Percentiles rank a stretch among this genome's conserved stretches.
Evolutionary conservation across 441 rosid species (phyloP).

Genomic region (Populus hybrid): DNA sequence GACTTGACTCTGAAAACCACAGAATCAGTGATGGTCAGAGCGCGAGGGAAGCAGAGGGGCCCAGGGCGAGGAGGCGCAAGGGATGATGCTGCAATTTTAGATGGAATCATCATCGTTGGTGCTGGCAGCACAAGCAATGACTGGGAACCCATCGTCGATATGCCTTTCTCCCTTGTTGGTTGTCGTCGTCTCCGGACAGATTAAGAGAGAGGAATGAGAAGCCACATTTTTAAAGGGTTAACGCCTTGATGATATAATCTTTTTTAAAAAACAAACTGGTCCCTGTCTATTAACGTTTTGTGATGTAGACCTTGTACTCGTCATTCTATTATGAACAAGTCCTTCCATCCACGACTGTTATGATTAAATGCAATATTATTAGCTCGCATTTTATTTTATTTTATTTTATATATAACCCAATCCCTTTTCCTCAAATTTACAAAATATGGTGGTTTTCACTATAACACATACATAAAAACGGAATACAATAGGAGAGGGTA

Average conservation of each 20-base stretch:
- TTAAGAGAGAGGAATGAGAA: background rate
- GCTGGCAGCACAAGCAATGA: background rate
- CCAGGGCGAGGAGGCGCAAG: background rate
- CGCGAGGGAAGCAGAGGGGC: slow-evolving; percentile 13
- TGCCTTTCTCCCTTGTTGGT: background rate
- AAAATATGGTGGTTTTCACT: no score
- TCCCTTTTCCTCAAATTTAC: no score
- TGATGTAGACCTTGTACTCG: background rate
- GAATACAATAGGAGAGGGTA: no score
- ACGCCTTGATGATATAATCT: background rate
- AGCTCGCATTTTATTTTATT: background rate
- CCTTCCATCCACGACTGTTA: background rate
- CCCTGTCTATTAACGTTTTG: background rate
- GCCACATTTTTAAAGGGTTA: background rate
- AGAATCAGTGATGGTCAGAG: background rate
- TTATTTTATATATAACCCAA: no score
- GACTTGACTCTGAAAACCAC: slow-evolving; percentile 9
- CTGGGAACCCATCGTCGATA: background rate
- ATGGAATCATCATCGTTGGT: background rate
- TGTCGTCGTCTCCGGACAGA: background rate
- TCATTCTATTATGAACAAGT: background rate
- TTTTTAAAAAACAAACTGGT: background rate
- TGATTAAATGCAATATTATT: background rate
- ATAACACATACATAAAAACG: no score
- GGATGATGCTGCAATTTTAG: background rate